These are phyloP conservation scores for Miscanthus lutarioriparius DNA, from an alignment of 176 grass and related monocot genomes.

Conservation along the genomic window DNA sequence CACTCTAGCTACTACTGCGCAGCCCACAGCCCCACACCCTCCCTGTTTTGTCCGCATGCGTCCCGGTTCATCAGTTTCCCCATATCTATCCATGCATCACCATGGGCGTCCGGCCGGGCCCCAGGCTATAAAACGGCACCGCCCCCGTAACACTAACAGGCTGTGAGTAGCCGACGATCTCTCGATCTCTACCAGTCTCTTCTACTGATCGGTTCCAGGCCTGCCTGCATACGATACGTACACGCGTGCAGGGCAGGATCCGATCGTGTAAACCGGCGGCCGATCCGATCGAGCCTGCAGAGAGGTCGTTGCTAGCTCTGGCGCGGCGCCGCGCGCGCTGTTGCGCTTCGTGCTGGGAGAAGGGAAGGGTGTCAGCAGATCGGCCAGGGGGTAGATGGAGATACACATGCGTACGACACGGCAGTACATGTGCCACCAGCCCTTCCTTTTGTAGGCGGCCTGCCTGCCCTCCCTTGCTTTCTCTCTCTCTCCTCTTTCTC, in stretches of 20 bases:
- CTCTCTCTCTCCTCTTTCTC: conserved; percentile 10
- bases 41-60: conserved; percentile 27
- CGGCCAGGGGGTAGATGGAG: background rate
- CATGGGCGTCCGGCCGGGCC: background rate
- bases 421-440: conserved; percentile 29
- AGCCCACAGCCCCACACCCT: conserved; percentile 13
- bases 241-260: background rate
- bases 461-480: background rate
- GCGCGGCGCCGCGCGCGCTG: background rate
- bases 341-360: background rate
- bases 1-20: background rate
- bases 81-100: background rate
- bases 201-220: background rate
- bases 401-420: background rate
- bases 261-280: too few species aligned
- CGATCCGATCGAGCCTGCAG: background rate
- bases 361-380: background rate
- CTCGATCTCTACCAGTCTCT: background rate
- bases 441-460: conserved; percentile 41
- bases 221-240: background rate
- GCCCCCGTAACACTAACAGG: conserved; percentile 18
- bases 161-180: background rate
- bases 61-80: conserved; percentile 25
- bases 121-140: conserved; percentile 29
- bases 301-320: background rate